These are phyloP conservation scores for Akanthomyces dipterigenus DNA, from an alignment of 2,329 filamentous ascomycete species.

Conservation along the genomic window DNA sequence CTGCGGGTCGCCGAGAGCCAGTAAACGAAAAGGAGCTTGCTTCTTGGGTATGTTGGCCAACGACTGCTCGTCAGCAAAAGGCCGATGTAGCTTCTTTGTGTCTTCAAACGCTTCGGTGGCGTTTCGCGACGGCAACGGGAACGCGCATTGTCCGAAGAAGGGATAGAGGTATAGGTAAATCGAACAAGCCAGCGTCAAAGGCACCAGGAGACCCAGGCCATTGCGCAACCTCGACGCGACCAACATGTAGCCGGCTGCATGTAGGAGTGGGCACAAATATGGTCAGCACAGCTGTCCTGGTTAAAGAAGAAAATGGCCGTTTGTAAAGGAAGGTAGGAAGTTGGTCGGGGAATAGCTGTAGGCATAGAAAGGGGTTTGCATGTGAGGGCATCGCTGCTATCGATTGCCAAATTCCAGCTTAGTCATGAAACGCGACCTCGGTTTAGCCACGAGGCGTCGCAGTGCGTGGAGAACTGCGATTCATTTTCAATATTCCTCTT, in stretches of 20 bases:
- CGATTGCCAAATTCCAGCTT: constrained; percentile 8
- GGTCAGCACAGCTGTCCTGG: constrained; percentile 10
- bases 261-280: constrained; percentile 14
- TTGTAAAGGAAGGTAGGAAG: constrained; percentile 5
- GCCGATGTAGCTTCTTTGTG: constrained; percentile 37
- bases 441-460: background rate
- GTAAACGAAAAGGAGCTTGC: constrained; percentile 72
- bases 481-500: background rate
- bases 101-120: constrained; percentile 26
- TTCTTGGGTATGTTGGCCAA: constrained; percentile 20
- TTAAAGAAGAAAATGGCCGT: background rate
- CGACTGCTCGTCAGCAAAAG: constrained; percentile 21
- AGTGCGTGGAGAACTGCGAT: background rate
- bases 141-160: constrained; percentile 70
- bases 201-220: constrained; percentile 46
- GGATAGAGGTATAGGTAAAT: constrained; percentile 86
- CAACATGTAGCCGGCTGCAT: constrained; percentile 43
- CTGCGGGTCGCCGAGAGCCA: constrained; percentile 86
- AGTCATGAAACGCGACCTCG: constrained; percentile 5
- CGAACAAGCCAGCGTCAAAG: constrained; percentile 63
- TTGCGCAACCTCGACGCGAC: constrained; percentile 48
- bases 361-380: constrained; percentile 8
- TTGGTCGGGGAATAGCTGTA: background rate
- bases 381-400: constrained; percentile 13
- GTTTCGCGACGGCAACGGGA: constrained; percentile 51